These are phyloP conservation scores for Debaryomyces prosopidis DNA, from an alignment of 805 yeast species.

Conservation along the genomic window DNA sequence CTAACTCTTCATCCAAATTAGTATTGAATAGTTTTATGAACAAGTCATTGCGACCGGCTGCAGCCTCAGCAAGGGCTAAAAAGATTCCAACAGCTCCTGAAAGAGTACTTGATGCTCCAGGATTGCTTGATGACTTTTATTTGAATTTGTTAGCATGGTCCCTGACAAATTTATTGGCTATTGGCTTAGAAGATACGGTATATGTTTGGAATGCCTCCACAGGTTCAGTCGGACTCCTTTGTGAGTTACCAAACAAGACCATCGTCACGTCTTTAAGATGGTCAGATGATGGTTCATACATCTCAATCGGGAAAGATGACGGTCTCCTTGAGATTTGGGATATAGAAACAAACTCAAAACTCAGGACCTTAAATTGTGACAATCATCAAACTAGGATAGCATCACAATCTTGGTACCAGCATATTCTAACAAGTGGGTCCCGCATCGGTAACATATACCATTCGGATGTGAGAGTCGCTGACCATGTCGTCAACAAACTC, in stretches of 20 bases:
- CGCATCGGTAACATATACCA: slow-evolving; percentile 80
- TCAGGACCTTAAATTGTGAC: slow-evolving; percentile 76
- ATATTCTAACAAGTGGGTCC: slow-evolving; percentile 82
- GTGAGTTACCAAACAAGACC: slow-evolving; percentile 51
- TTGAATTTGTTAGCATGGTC: slow-evolving; percentile 90
- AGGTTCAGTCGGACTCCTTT: slow-evolving; percentile 71
- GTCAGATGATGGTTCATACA: slow-evolving; percentile 87
- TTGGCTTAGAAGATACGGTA: slow-evolving; percentile 80
- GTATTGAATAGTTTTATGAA: slow-evolving; percentile 19
- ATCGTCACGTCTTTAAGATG: slow-evolving; percentile 75
- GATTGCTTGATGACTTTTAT: slow-evolving; percentile 89
- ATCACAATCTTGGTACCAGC: slow-evolving; percentile 81
- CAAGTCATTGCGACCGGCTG: slow-evolving; percentile 43
- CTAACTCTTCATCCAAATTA: slow-evolving; percentile 19
- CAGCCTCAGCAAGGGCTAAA: slow-evolving; percentile 68
- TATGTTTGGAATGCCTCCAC: slow-evolving; percentile 91
- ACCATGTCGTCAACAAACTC: slow-evolving; percentile 66
- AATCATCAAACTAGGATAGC: slow-evolving; percentile 70
- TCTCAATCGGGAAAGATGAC: slow-evolving; percentile 80
- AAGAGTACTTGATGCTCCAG: slow-evolving; percentile 94
- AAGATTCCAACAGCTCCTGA: slow-evolving; percentile 87
- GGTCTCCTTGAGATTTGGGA: slow-evolving; percentile 95
- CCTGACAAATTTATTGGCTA: slow-evolving; percentile 72
- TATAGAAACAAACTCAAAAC: slow-evolving; percentile 67
- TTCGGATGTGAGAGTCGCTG: slow-evolving; percentile 85